Conservation (phyloP, 495 filamentous ascomycete species). For the Aspergillus indologenus region DNA sequence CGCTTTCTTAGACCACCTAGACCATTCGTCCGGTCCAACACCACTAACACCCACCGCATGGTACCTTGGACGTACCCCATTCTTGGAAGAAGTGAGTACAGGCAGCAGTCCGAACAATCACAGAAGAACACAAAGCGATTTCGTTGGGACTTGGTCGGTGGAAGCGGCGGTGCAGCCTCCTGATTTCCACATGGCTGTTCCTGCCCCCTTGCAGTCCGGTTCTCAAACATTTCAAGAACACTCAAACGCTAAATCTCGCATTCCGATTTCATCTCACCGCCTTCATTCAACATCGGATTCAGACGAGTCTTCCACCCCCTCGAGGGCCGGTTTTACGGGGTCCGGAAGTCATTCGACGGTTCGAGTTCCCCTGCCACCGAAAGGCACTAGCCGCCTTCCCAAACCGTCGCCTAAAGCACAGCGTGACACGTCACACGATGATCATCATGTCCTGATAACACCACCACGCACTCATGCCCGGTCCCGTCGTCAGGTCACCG, state of each 20-base stretch:
- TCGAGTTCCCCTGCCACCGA: slow-evolving; percentile 38
- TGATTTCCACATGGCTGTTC: slow-evolving; percentile 39
- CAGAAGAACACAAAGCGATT: slow-evolving; percentile 50
- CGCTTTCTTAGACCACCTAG: slow-evolving; percentile 43
- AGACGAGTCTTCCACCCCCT: slow-evolving; percentile 41
- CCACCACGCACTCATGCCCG: slow-evolving; percentile 35
- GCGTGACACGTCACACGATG: slow-evolving; percentile 30
- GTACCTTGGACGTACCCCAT: slow-evolving; percentile 49
- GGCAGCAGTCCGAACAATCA: slow-evolving; percentile 32
- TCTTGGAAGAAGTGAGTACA: slow-evolving; percentile 45
- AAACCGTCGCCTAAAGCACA: slow-evolving; percentile 39
- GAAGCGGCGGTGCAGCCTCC: slow-evolving; percentile 31
- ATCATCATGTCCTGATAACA: slow-evolving; percentile 15
- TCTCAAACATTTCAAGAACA: slow-evolving; percentile 32
- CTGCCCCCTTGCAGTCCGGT: slow-evolving; percentile 33
- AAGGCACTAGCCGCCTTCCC: slow-evolving; percentile 44
- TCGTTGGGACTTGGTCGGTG: slow-evolving; percentile 23
- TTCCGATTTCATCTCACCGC: slow-evolving; percentile 53
- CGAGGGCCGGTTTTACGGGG: slow-evolving; percentile 40
- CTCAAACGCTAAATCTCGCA: slow-evolving; percentile 54
- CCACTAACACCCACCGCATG: slow-evolving; percentile 56
- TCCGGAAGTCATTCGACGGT: slow-evolving; percentile 33
- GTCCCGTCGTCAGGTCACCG: slow-evolving; percentile 33
- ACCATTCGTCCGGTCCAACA: slow-evolving; percentile 35
- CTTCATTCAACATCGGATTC: slow-evolving; percentile 46